phyloP scores from a whole-genome alignment of 2,329 filamentous ascomycete species.

The Macrophomina tecta region DNA sequence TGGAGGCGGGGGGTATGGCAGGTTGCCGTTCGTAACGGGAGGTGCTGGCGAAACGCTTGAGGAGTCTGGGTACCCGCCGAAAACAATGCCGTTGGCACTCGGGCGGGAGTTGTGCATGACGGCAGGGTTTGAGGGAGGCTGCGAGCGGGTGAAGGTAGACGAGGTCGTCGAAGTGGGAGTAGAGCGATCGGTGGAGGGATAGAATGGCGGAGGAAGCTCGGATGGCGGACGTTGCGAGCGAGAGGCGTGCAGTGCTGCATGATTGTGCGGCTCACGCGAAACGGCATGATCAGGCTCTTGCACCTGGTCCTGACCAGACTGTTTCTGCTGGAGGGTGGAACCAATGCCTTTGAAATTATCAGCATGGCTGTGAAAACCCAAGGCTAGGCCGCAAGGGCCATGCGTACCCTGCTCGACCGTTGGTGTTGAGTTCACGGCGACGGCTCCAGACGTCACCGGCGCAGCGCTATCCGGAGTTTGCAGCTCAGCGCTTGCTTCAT shows the following conservation, averaged over 20 bases:
- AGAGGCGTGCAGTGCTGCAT: slow-evolving; percentile 37
- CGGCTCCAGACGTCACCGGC: background rate
- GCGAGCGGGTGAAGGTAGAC: slow-evolving; percentile 27
- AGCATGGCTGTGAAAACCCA: background rate
- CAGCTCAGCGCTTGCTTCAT: background rate
- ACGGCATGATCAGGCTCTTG: slow-evolving; percentile 43
- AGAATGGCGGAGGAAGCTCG: slow-evolving; percentile 45
- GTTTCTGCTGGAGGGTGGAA: background rate
- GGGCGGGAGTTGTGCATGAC: slow-evolving; percentile 28
- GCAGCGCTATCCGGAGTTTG: slow-evolving; percentile 1
- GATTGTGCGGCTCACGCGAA: slow-evolving; percentile 38
- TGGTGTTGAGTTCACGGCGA: background rate
- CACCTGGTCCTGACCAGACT: background rate
- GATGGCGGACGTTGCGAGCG: slow-evolving; percentile 32
- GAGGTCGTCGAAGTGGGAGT: slow-evolving; percentile 36
- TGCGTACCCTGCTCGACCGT: background rate
- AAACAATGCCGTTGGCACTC: slow-evolving; percentile 42
- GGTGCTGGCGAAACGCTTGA: slow-evolving; percentile 46
- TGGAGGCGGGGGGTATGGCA: slow-evolving; percentile 39
- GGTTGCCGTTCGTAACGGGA: slow-evolving; percentile 32
- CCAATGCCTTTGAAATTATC: background rate
- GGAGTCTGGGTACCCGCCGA: slow-evolving; percentile 46
- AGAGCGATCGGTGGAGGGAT: slow-evolving; percentile 38
- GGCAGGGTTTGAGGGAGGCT: slow-evolving; percentile 18
- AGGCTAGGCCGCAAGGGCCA: background rate